Conservation (phyloP, 495 filamentous ascomycete genomes). For the Bathelium albidoporum region DNA sequence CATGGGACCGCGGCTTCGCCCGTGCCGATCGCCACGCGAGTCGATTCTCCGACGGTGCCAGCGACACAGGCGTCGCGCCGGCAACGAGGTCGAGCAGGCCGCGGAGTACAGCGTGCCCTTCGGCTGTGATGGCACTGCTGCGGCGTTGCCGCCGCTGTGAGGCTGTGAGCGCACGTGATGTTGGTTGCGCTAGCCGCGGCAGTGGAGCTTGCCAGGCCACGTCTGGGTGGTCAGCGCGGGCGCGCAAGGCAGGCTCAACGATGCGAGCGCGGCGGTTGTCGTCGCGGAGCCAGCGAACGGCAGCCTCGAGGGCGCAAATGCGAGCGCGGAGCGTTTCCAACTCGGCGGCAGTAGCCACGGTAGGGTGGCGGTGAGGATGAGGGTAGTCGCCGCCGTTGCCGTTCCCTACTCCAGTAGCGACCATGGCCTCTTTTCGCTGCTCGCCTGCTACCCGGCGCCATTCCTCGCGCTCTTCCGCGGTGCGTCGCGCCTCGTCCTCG, state of each 20-base stretch:
- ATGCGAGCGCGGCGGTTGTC: constrained; percentile 60
- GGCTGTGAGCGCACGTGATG: no score
- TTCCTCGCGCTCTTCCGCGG: constrained; percentile 47
- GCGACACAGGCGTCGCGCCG: constrained; percentile 25
- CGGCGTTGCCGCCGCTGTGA: constrained; percentile 45
- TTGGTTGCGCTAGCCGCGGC: no score
- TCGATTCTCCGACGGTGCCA: constrained; percentile 35
- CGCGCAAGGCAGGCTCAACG: constrained; percentile 44
- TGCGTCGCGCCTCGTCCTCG: constrained; percentile 30
- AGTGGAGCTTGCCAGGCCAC: constrained; percentile 55
- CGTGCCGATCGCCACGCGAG: constrained; percentile 51
- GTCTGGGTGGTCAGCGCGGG: constrained; percentile 37
- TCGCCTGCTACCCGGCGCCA: constrained; percentile 66
- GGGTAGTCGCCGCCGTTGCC: no score
- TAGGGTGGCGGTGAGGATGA: constrained; percentile 31
- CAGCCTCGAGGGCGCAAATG: constrained; percentile 58
- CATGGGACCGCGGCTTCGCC: constrained; percentile 41
- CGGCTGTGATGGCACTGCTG: constrained; percentile 49
- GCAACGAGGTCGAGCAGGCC: constrained; percentile 61
- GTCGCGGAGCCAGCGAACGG: constrained; percentile 68
- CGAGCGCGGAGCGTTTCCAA: constrained; percentile 62
- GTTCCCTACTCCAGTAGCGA: constrained; percentile 37
- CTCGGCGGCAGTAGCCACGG: constrained; percentile 59
- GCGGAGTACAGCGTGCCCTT: constrained; percentile 58
- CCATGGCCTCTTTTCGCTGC: constrained; percentile 41